Conservation (phyloP, 768 basidiomycete species). For the Lactarius akahatsu region DNA sequence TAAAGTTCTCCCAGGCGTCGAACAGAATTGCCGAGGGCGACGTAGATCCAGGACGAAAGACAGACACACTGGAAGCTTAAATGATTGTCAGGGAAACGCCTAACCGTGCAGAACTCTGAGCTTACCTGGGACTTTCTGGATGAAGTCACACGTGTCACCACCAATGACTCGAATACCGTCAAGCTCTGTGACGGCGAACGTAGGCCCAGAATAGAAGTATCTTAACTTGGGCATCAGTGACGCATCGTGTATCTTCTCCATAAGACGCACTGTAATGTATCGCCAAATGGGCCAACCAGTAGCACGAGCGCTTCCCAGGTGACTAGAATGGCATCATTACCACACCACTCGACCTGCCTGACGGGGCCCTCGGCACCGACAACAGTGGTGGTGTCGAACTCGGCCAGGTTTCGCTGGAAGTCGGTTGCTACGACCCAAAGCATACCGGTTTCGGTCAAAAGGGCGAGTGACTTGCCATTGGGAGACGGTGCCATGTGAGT, state of each 20-base stretch:
- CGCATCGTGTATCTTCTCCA: neutral
- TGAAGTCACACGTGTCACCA: conserved; percentile 77
- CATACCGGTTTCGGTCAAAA: conserved; percentile 67
- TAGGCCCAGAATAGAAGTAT: conserved; percentile 74
- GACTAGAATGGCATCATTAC: conserved; percentile 89
- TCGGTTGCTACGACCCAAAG: conserved; percentile 96
- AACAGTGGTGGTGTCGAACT: conserved; percentile 69
- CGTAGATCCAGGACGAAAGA: conserved; percentile 91
- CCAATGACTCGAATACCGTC: conserved; percentile 89
- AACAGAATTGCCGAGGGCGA: conserved; percentile 89
- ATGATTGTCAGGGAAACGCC: conserved; percentile 9
- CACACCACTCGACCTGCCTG: conserved; percentile 89
- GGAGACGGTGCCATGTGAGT: conserved; percentile 85
- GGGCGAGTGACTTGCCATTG: conserved; percentile 87
- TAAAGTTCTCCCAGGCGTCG: conserved; percentile 90
- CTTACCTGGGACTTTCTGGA: conserved; percentile 90
- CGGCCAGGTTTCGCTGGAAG: conserved; percentile 85
- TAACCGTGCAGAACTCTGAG: neutral
- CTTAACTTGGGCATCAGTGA: conserved; percentile 35
- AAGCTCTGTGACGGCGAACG: conserved; percentile 77
- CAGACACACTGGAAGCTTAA: conserved; percentile 70
- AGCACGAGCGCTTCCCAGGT: conserved; percentile 77
- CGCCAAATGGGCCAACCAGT: conserved; percentile 91
- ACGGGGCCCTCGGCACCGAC: conserved; percentile 57
- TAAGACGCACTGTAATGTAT: conserved; percentile 71